Evolutionary conservation across 2,329 filamentous ascomycete species (phyloP), one percentile per base, ranked within the genome.

Genomic region (Penicillium sp.): DNA sequence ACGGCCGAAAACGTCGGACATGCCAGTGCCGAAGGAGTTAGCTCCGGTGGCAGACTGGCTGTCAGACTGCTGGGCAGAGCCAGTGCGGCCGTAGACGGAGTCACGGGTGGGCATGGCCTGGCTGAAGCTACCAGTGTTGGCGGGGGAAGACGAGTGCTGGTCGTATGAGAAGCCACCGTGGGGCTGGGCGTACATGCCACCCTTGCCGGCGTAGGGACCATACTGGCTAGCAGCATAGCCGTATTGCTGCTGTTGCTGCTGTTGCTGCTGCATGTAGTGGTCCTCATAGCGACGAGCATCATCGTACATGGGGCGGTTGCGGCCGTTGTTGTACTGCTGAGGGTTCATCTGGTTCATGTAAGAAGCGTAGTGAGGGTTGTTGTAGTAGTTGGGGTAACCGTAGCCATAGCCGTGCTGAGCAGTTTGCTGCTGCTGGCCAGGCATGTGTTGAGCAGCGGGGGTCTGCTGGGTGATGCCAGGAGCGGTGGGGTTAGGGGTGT

Each of bases 401-500:
- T 86, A 87, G 68, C 86, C 83, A 69, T 85, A 87, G 59, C 77
- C 82, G 52, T 75, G 51, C 51, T 54, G 67, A 52, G 75, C 79
- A 58, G 74, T 76, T 61, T 18, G 18, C 18, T 18, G 18, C 18
- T 18, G 18, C 18, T 84, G 81, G 14, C 70, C 79, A 48, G 76
- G 78, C 68, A 80, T 77, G 56, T 82, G 80, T 64, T 82, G 80
- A 56, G 79, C 79, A 58, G 76, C 73, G 46, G 81, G 81, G 47
- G 76, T 77, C 60, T 84, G 52, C 47, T 54, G 82, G 55, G 83
- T 81, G 55, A 83, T 81, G 49, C 75, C 78, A 55, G 81, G 81
- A 56, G 84, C 73, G 39, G 87, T 82, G 27, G 92, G 92, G 77
- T 95, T 94, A 34, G 93, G 92, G 2, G 92, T 97, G 67, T 89